phyloP scores from a whole-genome alignment of 345 rosid genomes.

The Lumnitzera littorea region DNA sequence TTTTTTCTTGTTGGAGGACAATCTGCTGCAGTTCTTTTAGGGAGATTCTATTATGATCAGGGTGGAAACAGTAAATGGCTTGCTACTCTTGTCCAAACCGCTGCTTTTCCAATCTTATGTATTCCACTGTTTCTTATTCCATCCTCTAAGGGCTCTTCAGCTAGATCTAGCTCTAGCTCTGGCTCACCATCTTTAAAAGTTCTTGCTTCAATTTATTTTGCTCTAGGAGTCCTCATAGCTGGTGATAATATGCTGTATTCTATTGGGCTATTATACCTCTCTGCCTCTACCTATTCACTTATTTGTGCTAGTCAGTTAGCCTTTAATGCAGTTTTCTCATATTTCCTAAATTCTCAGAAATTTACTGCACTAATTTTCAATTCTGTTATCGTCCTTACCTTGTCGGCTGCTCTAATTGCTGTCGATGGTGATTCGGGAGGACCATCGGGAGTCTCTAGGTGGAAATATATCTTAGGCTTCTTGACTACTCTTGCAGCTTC shows the following conservation, averaged over 20 bases:
- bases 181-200: constrained; percentile 21
- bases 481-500: constrained; percentile 56
- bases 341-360: constrained; percentile 69
- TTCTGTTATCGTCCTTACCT: constrained; percentile 56
- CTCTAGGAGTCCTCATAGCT: constrained; percentile 52
- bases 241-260: constrained; percentile 67
- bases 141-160: constrained; percentile 23
- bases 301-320: constrained; percentile 70
- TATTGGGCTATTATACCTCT: constrained; percentile 62
- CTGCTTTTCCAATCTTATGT: constrained; percentile 57
- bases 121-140: constrained; percentile 48
- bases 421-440: constrained; percentile 49
- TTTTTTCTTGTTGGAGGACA: constrained; percentile 52
- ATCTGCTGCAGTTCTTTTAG: constrained; percentile 56
- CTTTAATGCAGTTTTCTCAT: constrained; percentile 71
- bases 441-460: constrained; percentile 46
- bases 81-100: constrained; percentile 59
- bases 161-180: constrained; percentile 13
- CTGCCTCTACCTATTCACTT: constrained; percentile 78
- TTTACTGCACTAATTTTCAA: constrained; percentile 46
- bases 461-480: constrained; percentile 50
- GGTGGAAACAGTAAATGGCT: constrained; percentile 71
- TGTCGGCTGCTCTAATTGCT: constrained; percentile 66
- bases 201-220: constrained; percentile 34
- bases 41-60: constrained; percentile 54